These are phyloP conservation scores for Penstemon davidsonii DNA, from an alignment of 257 asterid genomes.

Conservation along the genomic window DNA sequence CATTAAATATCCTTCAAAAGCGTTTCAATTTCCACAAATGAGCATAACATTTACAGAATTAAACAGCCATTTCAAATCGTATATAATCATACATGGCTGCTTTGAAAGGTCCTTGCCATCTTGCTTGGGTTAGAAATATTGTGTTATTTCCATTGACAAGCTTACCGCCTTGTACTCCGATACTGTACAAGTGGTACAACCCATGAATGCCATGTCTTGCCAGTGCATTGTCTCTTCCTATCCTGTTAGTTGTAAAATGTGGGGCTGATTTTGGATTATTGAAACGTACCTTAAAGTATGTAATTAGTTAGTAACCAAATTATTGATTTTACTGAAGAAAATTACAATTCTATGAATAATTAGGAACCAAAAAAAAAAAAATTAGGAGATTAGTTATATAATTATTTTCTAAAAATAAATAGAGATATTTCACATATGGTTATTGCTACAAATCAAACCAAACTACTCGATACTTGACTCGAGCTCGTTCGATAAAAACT, in stretches of 20 bases:
- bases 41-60: no score
- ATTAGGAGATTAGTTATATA: no score
- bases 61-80: constrained; percentile 29
- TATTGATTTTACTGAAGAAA: background rate
- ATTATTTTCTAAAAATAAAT: no score
- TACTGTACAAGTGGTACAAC: constrained; percentile 34
- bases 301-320: background rate
- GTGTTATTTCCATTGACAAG: constrained; percentile 31
- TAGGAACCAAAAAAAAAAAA: no score
- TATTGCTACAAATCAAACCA: no score
- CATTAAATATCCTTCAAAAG: no score
- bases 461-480: no score
- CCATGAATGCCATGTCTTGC: constrained; percentile 52
- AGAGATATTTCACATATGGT: no score
- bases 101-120: constrained; percentile 24
- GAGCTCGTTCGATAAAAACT: no score
- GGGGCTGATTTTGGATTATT: constrained; percentile 27
- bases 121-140: constrained; percentile 34
- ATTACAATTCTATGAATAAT: background rate
- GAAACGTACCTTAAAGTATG: constrained; percentile 31
- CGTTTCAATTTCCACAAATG: no score
- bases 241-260: constrained; percentile 20
- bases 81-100: constrained; percentile 48
- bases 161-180: constrained; percentile 14
- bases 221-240: constrained; percentile 42